Evolutionary conservation across 2,329 filamentous ascomycete species (phyloP).

Genomic region (Penicillium italicum): DNA sequence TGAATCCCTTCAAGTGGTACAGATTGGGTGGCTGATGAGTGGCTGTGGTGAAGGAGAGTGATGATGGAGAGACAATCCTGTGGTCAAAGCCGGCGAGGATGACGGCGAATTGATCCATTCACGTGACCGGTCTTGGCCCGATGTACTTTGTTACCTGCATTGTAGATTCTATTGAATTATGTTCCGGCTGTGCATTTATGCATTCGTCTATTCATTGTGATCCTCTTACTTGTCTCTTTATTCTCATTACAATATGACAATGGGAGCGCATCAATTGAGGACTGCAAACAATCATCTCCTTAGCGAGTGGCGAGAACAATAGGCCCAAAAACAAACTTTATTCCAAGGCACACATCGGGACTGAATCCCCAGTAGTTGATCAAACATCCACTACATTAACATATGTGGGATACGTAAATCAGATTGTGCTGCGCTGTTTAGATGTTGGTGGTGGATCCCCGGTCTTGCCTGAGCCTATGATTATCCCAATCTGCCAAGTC

Average conservation of each 20-base stretch:
- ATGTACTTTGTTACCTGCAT: slow-evolving; percentile 5
- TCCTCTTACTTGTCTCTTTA: not conserved
- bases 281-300: not conserved
- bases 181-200: not conserved
- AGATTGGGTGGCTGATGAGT: slow-evolving; percentile 14
- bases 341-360: not conserved
- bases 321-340: not conserved
- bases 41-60: slow-evolving; percentile 13
- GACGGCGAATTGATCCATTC: slow-evolving; percentile 8
- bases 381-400: not conserved
- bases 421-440: not conserved
- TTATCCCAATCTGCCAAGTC: not conserved
- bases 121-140: slow-evolving; percentile 10
- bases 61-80: slow-evolving; percentile 18
- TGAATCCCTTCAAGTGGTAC: slow-evolving; percentile 14
- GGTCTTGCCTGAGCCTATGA: not conserved
- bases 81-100: slow-evolving; percentile 19
- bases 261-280: not conserved
- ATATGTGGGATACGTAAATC: not conserved
- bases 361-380: not conserved
- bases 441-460: not conserved
- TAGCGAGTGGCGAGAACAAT: not conserved
- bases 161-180: not conserved
- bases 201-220: not conserved
- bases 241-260: not conserved